A percentile compares a stretch with the other conserved stretches of the same genome.
These are phyloP conservation scores for Eimeria zaria DNA, from an alignment of 169 alveolate species.

Conservation along the genomic window DNA sequence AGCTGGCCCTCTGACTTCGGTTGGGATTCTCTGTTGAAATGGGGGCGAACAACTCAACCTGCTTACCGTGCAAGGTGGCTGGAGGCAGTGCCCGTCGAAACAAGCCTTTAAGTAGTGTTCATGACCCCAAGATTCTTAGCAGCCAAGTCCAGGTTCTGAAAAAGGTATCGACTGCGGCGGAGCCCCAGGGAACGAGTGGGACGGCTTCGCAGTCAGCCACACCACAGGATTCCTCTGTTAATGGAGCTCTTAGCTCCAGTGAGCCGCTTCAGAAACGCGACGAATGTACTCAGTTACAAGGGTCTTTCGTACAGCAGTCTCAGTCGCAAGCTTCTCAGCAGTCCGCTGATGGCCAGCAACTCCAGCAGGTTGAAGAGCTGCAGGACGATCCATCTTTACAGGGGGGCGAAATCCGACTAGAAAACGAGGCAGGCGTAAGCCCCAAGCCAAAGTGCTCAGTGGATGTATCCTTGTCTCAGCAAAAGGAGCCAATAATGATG, in stretches of 20 bases:
- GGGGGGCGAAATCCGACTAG: slow-evolving; percentile 27
- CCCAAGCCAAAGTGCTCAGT: not conserved
- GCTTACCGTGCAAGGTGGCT: slow-evolving; percentile 69
- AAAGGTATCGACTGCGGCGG: slow-evolving; percentile 70
- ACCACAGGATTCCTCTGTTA: slow-evolving; percentile 17
- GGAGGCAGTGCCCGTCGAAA: slow-evolving; percentile 74
- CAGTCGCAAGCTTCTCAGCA: not conserved
- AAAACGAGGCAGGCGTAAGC: not conserved
- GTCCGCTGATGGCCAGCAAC: not conserved
- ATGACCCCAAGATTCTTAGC: not conserved
- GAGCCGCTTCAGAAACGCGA: not conserved
- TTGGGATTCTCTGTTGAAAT: slow-evolving; percentile 44
- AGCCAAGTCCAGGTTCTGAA: slow-evolving; percentile 4
- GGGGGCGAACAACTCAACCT: slow-evolving; percentile 78
- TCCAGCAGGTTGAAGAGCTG: slow-evolving; percentile 4
- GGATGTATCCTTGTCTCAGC: not conserved
- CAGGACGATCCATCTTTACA: slow-evolving; percentile 25
- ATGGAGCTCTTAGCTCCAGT: not conserved
- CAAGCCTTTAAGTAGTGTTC: slow-evolving; percentile 12
- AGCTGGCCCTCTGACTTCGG: not conserved
- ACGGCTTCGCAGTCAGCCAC: slow-evolving; percentile 16
- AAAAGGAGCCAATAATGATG: not conserved
- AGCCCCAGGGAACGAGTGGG: slow-evolving; percentile 38
- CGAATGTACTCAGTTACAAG: not conserved
- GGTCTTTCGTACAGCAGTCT: not conserved